Evolutionary conservation across 140 eudicot species (phyloP).

Genomic region (Flaveria floridana): DNA sequence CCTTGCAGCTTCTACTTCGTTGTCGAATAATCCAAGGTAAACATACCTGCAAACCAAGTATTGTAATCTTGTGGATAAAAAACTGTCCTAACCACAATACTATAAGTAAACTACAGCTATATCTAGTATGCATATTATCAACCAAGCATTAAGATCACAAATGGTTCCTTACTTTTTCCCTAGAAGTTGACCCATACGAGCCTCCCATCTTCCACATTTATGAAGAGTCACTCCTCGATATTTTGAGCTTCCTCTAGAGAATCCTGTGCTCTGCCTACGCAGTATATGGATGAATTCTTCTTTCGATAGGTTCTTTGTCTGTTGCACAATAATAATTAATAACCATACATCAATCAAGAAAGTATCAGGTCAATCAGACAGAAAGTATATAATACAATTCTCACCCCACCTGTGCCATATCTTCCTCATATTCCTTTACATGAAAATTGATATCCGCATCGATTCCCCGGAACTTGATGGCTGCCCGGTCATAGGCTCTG

Average conservation of each 20-base stretch:
- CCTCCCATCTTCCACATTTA: constrained; percentile 93
- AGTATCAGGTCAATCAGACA: constrained; percentile 27
- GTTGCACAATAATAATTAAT: constrained; percentile 30
- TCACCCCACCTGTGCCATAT: constrained; percentile 66
- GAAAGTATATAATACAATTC: constrained; percentile 20
- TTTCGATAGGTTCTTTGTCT: constrained; percentile 65
- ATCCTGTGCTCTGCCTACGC: constrained; percentile 83
- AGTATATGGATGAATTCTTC: constrained; percentile 84
- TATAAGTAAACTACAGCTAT: constrained; percentile 18
- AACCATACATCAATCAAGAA: constrained; percentile 23
- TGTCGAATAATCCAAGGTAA: constrained; percentile 90
- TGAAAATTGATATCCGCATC: constrained; percentile 92
- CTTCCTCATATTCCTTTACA: constrained; percentile 76
- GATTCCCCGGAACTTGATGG: constrained; percentile 87
- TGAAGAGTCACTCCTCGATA: constrained; percentile 87
- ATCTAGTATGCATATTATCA: constrained; percentile 10
- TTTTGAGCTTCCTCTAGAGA: constrained; percentile 78
- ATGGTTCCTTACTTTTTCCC: constrained; percentile 73
- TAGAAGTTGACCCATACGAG: constrained; percentile 87
- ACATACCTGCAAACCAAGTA: constrained; percentile 64
- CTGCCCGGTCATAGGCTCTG: constrained; percentile 98
- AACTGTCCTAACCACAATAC: constrained; percentile 36
- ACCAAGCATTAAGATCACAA: constrained; percentile 12
- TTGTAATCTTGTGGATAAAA: constrained; percentile 50
- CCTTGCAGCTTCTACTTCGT: constrained; percentile 97